Percentiles rank a stretch among this genome's conserved stretches.
These are phyloP conservation scores for Fusarium torulosum DNA, from an alignment of 2,329 filamentous ascomycete species.

Conservation along the genomic window DNA sequence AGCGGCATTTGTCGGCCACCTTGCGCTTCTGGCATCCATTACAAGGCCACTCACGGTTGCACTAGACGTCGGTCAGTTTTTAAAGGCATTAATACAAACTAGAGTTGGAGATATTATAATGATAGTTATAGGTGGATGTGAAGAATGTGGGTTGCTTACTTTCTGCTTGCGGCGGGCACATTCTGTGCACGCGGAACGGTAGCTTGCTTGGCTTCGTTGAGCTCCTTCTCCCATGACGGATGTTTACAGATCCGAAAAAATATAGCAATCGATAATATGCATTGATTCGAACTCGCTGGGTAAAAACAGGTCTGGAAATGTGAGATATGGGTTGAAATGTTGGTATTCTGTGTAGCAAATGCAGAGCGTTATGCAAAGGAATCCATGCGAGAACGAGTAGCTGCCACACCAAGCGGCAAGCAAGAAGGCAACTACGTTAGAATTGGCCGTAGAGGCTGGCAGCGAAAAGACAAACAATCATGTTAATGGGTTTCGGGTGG, in stretches of 20 bases:
- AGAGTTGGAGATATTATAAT: background rate
- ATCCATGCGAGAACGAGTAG: slow-evolving; percentile 9
- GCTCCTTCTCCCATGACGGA: slow-evolving; percentile 33
- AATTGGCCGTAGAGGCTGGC: slow-evolving; percentile 7
- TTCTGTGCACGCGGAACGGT: slow-evolving; percentile 58
- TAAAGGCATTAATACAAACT: background rate
- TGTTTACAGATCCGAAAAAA: slow-evolving; percentile 4
- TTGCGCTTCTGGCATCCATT: slow-evolving; percentile 57
- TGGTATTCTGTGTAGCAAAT: background rate
- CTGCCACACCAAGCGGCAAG: slow-evolving; percentile 15
- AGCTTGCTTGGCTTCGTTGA: slow-evolving; percentile 31
- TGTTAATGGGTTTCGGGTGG: slow-evolving; percentile 40
- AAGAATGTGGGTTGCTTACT: slow-evolving; percentile 39
- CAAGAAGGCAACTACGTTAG: slow-evolving; percentile 19
- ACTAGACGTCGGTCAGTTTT: slow-evolving; percentile 46
- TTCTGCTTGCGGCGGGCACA: slow-evolving; percentile 58
- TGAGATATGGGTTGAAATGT: background rate
- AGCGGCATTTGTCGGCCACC: slow-evolving; percentile 54
- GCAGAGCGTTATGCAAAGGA: slow-evolving; percentile 8
- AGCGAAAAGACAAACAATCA: slow-evolving; percentile 29
- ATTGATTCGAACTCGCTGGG: slow-evolving; percentile 2
- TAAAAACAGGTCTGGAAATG: background rate
- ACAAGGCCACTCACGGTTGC: slow-evolving; percentile 57
- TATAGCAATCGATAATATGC: background rate
- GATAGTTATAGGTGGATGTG: background rate